These are phyloP conservation scores for Butyriboletus loyo DNA, from an alignment of 768 basidiomycete genomes.

Conservation along the genomic window DNA sequence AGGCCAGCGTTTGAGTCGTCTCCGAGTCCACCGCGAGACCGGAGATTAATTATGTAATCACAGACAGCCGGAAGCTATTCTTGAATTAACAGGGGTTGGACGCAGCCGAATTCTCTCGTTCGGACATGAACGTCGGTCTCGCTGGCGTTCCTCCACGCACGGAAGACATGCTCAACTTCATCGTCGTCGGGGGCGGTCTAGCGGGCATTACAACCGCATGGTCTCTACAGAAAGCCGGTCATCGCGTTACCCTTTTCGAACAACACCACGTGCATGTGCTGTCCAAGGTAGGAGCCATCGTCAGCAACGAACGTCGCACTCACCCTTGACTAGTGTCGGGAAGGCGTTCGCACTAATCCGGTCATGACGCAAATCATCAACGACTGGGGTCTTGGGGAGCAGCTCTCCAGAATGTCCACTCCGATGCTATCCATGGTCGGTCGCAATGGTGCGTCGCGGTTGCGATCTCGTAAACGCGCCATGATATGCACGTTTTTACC, in stretches of 20 bases:
- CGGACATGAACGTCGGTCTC: not conserved
- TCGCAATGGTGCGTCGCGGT: slow-evolving; percentile 13
- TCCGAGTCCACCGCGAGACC: not conserved
- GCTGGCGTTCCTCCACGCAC: slow-evolving; percentile 1
- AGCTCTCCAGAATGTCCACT: slow-evolving; percentile 34
- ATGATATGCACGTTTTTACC: too few species aligned
- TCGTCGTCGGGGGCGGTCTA: slow-evolving; percentile 33
- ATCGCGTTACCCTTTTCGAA: slow-evolving; percentile 55
- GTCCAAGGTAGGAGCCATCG: slow-evolving; percentile 24
- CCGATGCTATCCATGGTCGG: slow-evolving; percentile 16
- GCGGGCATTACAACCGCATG: slow-evolving; percentile 56
- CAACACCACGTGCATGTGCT: slow-evolving; percentile 39
- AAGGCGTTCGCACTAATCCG: slow-evolving; percentile 47
- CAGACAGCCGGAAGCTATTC: too few species aligned
- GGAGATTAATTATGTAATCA: too few species aligned
- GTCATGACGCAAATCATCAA: slow-evolving; percentile 54
- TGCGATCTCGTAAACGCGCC: too few species aligned
- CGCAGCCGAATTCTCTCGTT: too few species aligned
- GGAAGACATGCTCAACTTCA: slow-evolving; percentile 18
- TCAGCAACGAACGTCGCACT: not conserved
- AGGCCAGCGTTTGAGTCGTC: slow-evolving; percentile 52
- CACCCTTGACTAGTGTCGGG: slow-evolving; percentile 25
- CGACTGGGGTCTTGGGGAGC: slow-evolving; percentile 51
- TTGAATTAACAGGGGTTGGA: too few species aligned
- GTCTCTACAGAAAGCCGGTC: slow-evolving; percentile 51